These are phyloP conservation scores for Phytopythium delawarense DNA, from an alignment of 352 stramenopile genomes.

Conservation along the genomic window DNA sequence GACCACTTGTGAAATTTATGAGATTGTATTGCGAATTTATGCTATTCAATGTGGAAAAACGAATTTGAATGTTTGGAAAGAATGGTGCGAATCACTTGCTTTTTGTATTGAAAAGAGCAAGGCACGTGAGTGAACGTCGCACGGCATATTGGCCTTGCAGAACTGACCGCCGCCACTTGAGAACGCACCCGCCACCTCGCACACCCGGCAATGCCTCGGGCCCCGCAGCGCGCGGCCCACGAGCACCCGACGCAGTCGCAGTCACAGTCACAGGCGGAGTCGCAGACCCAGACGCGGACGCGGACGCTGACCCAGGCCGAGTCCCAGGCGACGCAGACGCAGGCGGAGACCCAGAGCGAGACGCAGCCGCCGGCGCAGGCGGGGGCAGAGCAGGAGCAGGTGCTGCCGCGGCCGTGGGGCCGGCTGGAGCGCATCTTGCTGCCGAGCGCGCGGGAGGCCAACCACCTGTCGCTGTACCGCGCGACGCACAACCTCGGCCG, in stretches of 20 bases:
- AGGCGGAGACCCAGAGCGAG: neutral
- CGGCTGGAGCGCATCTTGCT: slow-evolving; percentile 45
- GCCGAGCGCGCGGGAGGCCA: slow-evolving; percentile 18
- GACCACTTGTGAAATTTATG: too few species aligned
- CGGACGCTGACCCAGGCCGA: neutral
- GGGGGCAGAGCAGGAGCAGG: neutral
- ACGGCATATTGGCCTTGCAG: neutral
- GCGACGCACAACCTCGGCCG: slow-evolving; percentile 45
- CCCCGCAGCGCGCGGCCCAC: neutral
- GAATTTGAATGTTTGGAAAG: neutral
- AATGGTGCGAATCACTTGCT: neutral
- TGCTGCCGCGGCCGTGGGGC: slow-evolving; percentile 38
- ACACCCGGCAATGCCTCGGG: neutral
- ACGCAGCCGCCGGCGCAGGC: neutral
- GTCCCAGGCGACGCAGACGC: neutral
- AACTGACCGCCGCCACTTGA: too few species aligned
- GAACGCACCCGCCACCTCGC: neutral
- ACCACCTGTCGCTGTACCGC: slow-evolving; percentile 40
- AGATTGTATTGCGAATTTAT: too few species aligned
- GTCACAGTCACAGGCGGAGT: neutral
- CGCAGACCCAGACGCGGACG: neutral
- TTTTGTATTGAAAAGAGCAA: neutral
- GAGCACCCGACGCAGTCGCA: neutral
- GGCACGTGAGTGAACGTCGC: neutral
- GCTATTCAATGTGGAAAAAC: too few species aligned